phyloP scores from a whole-genome alignment of 345 rosid genomes.

The Chamaenerion angustifolium region DNA sequence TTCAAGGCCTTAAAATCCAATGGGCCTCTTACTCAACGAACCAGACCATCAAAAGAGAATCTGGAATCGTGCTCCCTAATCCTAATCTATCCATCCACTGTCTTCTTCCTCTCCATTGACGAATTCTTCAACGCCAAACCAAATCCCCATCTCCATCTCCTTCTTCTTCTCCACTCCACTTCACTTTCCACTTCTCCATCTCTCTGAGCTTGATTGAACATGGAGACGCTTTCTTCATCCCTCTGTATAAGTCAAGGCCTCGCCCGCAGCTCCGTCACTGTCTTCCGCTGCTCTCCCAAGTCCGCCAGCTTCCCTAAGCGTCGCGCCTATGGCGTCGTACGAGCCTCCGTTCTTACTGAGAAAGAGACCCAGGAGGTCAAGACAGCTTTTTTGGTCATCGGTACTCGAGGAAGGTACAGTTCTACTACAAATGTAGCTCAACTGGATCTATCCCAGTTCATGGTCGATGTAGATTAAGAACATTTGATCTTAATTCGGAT shows the following conservation, averaged over 20 bases:
- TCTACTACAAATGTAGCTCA: not conserved
- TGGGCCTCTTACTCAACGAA: too few relatives aligned
- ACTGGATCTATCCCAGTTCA: too few relatives aligned
- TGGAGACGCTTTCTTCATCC: conserved; percentile 22
- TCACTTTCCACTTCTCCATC: not conserved
- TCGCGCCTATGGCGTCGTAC: conserved; percentile 16
- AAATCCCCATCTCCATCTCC: conserved; percentile 4
- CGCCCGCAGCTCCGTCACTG: conserved; percentile 38
- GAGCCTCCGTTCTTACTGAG: conserved; percentile 64
- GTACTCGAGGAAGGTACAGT: conserved; percentile 83
- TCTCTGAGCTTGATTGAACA: conserved; percentile 1
- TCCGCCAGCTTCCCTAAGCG: conserved; percentile 21
- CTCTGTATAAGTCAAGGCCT: conserved; percentile 16
- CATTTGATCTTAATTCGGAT: too few relatives aligned
- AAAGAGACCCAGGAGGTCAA: conserved; percentile 43
- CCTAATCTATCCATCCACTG: conserved; percentile 8
- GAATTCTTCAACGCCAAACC: conserved; percentile 16
- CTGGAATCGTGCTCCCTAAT: conserved; percentile 1
- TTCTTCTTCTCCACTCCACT: too few relatives aligned
- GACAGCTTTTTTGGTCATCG: conserved; percentile 63
- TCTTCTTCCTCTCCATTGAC: not conserved
- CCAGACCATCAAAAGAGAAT: too few relatives aligned
- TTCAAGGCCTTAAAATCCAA: too few relatives aligned
- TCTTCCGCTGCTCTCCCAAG: conserved; percentile 33
- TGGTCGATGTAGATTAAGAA: too few relatives aligned